phyloP scores from a whole-genome alignment of 768 basidiomycete genomes.

The Rhodosporidiobolus sp. region DNA sequence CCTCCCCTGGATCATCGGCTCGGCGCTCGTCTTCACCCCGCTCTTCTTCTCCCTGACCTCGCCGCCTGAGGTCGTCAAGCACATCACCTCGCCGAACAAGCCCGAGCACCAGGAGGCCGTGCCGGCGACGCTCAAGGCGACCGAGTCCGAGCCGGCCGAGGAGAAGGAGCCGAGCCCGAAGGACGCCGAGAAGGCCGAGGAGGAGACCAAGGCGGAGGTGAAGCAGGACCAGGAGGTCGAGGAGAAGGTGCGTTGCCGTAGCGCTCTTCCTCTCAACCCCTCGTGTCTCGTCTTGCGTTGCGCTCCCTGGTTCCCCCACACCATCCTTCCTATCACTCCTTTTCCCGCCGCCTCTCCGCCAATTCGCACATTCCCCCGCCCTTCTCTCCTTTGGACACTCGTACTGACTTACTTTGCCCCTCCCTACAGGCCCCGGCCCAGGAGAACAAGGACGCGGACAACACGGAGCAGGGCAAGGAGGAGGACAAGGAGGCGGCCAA shows the following conservation, averaged over 20 bases:
- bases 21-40: slow-evolving; percentile 9
- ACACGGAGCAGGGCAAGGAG: not conserved
- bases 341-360: no score
- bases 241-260: no score
- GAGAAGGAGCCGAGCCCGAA: slow-evolving; percentile 6
- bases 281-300: no score
- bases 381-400: no score
- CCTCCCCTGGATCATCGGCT: slow-evolving; percentile 15
- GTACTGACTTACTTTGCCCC: no score
- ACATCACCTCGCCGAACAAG: not conserved
- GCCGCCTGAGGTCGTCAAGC: slow-evolving; percentile 5
- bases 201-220: not conserved
- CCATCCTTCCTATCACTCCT: no score
- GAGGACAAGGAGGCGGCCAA: not conserved
- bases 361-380: no score
- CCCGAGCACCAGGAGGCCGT: not conserved
- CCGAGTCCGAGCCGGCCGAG: not conserved
- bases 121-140: not conserved
- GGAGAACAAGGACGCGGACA: not conserved
- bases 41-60: slow-evolving; percentile 19
- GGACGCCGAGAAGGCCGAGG: not conserved
- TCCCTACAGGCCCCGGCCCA: not conserved
- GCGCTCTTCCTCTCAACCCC: no score
- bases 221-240: not conserved
- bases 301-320: no score